Evolutionary conservation across 441 rosid species (phyloP), one percentile per base, ranked within the genome.

Genomic region (Erodium moschatum): DNA sequence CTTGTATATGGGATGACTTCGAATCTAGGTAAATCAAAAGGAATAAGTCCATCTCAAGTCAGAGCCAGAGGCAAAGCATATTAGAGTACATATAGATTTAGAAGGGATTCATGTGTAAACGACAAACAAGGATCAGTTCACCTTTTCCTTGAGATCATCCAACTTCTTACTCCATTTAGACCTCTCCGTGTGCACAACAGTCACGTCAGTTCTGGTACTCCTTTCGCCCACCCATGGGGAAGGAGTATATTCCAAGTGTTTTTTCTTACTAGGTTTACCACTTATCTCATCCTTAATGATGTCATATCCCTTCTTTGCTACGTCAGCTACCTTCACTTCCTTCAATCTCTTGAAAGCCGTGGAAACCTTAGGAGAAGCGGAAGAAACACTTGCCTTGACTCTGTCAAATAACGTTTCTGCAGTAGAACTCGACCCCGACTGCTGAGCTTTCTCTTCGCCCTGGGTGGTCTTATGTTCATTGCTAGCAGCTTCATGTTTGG

Each of bases 281-380:
- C 69, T 83, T 78, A 94, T 64, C 76, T 94, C 97, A 67, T 91
- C 97, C 83, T 86, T 88, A 44, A 94, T 84, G 76, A 84, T 86
- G 72, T 82, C 97, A 83, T 86, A 85, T 62, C 97, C 99, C 75
- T 89, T 89, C 88, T 81, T 91, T 19, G 92, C 88, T 15, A 89
- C 65, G 76, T 91, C 94, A 70, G 84, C 70, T 52, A 87, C 87
- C 68, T 88, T 89, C 58, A 80, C 84, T 65, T 81, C 89, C 85
- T 80, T 89, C 66, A 89, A 81, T 81, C 69, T 92, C 72, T 82
- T 76, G 75, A 86, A 83, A 65, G 91, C 87, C 42, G 68, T 70
- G 2, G 89, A 81, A 29, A 91, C 81, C 77, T 85, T 85, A 13
- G 86, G 86, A 12, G 97, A 74, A 65, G 67, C 61, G 10, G 77